Evolutionary conservation across 225 moss, liverwort and hornwort genomes (phyloP), one percentile per base, ranked within the genome.

Genomic region (Pleurozium schreberi): DNA sequence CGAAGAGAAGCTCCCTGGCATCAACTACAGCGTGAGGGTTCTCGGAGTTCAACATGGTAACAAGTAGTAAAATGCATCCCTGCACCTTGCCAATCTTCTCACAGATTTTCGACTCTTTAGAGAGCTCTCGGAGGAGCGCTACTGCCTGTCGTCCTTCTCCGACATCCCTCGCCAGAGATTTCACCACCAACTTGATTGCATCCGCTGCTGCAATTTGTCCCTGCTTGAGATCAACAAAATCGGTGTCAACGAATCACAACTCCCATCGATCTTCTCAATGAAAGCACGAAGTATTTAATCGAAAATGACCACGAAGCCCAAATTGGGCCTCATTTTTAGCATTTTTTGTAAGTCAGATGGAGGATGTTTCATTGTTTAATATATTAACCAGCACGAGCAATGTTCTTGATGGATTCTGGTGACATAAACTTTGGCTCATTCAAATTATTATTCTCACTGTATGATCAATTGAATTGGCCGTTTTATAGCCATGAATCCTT

Each of bases 11-110:
- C 92, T 95, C 93, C 62, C 89, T 93, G 47, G 98, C 97, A 92
- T 97, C 96, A 87, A 91, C 92, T 71, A 96, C 97, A 84, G 97
- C 96, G 34, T 93, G 96, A 52, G 91, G 93, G 86, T 96, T 96
- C 89, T 95, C 95, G 11, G 95, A 89, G 89, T 97, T 97, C 75
- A 97, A 92, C 98, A 98, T 98, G 33, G 98, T 98, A 66, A 97
- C 97, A 86, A 98, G 91, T 34, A 98, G 91, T 60, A 98, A 89
- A 86, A 98, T 96, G 88, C 98, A 98, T 25, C 98, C 97, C 90
- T 98, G 98, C 85, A 96, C 95, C 93, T 94, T 98, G 84, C 98
- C 98, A 92, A 97, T 96, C 90, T 95, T 92, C 87, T 98, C 98
- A 88, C 94, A 96, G 47, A 98, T 93, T 38, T 92, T 92, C 74